Percentiles rank a stretch among this genome's conserved stretches.
Conservation (phyloP, 805 yeast species). For the Candida sonorensis region DNA sequence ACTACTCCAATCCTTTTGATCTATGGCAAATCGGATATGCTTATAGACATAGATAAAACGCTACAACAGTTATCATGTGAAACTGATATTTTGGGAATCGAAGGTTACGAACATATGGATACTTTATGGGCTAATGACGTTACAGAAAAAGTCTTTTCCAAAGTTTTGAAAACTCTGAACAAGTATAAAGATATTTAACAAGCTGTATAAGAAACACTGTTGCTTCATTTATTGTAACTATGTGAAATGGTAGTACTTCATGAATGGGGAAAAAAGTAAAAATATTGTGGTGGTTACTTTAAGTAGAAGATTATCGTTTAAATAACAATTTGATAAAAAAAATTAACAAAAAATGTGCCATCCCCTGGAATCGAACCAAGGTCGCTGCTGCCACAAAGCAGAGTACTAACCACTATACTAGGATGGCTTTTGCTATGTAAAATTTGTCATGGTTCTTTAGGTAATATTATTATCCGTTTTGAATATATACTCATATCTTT, state of each 20-base stretch:
- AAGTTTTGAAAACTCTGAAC: conserved; percentile 6
- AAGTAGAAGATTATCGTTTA: too few relatives aligned
- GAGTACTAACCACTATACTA: conserved; percentile 3
- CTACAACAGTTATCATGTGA: conserved; percentile 53
- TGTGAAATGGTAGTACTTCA: too few relatives aligned
- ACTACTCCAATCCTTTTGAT: conserved; percentile 72
- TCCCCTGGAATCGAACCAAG: conserved; percentile 4
- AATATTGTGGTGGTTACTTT: too few relatives aligned
- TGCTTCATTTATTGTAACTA: too few relatives aligned
- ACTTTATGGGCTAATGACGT: conserved; percentile 81
- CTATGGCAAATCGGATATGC: conserved; percentile 75
- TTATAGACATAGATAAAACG: conserved; percentile 82
- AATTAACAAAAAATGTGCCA: conserved; percentile 1
- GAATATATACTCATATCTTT: too few relatives aligned
- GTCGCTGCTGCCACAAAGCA: conserved; percentile 4
- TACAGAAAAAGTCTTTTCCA: conserved; percentile 33
- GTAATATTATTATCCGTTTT: too few relatives aligned
- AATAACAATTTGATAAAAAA: too few relatives aligned
- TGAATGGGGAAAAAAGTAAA: too few relatives aligned
- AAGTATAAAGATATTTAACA: not conserved
- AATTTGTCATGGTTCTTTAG: too few relatives aligned
- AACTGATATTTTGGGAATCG: conserved; percentile 38
- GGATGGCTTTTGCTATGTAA: not conserved
- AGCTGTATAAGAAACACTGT: too few relatives aligned
- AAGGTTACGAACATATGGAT: conserved; percentile 82